Conservation (phyloP, 139 green algal genomes). For the Coelastrella sp. region DNA sequence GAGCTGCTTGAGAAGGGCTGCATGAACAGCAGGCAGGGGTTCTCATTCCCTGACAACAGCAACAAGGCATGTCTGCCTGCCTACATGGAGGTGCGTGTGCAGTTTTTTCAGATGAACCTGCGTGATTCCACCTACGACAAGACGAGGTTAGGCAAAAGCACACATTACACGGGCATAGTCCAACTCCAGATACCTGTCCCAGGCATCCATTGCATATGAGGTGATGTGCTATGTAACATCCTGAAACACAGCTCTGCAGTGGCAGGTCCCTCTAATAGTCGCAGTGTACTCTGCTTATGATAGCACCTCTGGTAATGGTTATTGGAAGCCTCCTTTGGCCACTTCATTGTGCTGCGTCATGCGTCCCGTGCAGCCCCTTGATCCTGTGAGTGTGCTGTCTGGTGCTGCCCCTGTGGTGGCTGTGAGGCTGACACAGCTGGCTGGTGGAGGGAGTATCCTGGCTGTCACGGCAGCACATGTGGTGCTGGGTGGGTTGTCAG, state of each 20-base stretch:
- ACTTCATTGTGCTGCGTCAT: no score
- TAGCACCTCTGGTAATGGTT: no score
- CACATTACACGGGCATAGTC: no score
- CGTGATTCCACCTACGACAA: no score
- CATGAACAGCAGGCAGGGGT: neutral
- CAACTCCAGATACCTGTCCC: no score
- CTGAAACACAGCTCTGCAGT: no score
- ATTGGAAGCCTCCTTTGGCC: no score
- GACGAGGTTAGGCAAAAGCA: no score
- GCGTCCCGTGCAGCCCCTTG: neutral
- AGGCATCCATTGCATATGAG: no score
- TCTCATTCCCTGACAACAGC: neutral
- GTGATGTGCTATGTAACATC: no score
- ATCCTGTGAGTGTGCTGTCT: neutral
- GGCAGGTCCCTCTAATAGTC: no score
- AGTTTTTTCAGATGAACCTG: neutral
- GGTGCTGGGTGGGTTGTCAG: neutral
- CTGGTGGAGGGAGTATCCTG: constrained; percentile 20
- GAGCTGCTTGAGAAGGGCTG: neutral
- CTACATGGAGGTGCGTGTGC: constrained; percentile 15
- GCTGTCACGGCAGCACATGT: constrained; percentile 21
- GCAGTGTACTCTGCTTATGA: no score
- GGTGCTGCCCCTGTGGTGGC: neutral
- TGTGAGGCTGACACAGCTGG: constrained; percentile 23
- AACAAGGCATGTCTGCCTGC: neutral